Percentiles rank a stretch among this genome's conserved stretches.
Conservation (phyloP, 257 asterid species). For the Fraxinus americana region DNA sequence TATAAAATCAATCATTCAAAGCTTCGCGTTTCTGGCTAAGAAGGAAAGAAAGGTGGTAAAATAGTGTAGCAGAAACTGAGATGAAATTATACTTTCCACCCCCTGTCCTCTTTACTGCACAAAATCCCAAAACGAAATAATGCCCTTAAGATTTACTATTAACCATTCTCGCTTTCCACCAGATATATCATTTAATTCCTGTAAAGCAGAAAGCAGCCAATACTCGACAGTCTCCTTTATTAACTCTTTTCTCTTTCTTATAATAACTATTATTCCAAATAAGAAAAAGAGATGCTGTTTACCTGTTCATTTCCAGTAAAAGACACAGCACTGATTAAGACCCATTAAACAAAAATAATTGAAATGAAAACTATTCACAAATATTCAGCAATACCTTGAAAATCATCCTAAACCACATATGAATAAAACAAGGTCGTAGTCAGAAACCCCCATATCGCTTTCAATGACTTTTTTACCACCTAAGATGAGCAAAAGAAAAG, state of each 20-base stretch:
- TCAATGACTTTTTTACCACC: constrained; percentile 5
- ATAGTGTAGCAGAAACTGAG: constrained; percentile 23
- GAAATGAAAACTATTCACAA: constrained; percentile 3
- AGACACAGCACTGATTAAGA: constrained; percentile 31
- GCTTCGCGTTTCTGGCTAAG: constrained; percentile 23
- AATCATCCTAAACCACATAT: not conserved
- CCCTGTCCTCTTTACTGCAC: constrained; percentile 21
- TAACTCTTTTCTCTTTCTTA: constrained; percentile 25
- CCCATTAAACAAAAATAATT: constrained; percentile 21
- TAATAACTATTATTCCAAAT: constrained; percentile 15
- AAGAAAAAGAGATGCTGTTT: constrained; percentile 2
- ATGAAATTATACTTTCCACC: constrained; percentile 32
- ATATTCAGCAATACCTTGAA: not conserved
- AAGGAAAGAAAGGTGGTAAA: constrained; percentile 5
- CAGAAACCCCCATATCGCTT: constrained; percentile 2
- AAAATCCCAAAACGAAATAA: constrained; percentile 30
- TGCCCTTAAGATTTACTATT: constrained; percentile 10
- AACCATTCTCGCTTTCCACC: constrained; percentile 5
- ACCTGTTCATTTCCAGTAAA: constrained; percentile 35
- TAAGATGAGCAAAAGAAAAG: not conserved
- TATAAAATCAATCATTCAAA: constrained; percentile 23
- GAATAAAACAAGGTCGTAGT: not conserved
- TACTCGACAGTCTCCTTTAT: constrained; percentile 5
- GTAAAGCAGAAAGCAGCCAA: constrained; percentile 12
- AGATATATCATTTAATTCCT: constrained; percentile 3